phyloP scores from a whole-genome alignment of 306 rosid genomes.

The Comarum palustre region DNA sequence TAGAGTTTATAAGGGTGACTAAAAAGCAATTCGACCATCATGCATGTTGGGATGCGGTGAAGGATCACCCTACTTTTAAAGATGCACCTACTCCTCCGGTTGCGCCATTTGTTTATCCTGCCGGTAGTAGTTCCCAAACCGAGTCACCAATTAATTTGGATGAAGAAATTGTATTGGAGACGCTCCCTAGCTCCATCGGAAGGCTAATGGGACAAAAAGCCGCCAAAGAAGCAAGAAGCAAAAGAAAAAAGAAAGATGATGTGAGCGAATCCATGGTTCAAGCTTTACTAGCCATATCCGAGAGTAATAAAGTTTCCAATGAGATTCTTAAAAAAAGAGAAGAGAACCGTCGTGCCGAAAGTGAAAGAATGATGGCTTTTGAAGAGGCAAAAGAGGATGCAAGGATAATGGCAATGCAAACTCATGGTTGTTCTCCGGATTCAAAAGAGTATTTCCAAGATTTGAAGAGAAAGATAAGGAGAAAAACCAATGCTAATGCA shows the following conservation, averaged over 20 bases:
- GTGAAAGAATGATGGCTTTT: not conserved
- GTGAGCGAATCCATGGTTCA: not conserved
- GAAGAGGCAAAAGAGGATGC: not conserved
- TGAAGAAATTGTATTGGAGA: not conserved
- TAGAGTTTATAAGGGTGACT: not conserved
- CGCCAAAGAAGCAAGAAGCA: not conserved
- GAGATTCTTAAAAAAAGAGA: not conserved
- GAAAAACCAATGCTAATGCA: not conserved
- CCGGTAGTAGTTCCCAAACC: not conserved
- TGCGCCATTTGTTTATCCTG: not conserved
- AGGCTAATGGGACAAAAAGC: not conserved
- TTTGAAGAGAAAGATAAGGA: not conserved
- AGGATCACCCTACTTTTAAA: not conserved
- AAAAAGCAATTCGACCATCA: not conserved
- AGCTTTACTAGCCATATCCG: not conserved
- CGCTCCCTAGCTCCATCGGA: not conserved
- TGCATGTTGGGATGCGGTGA: not conserved
- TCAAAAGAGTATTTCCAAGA: not conserved
- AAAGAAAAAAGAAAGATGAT: no score
- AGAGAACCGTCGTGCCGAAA: not conserved
- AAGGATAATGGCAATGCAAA: not conserved
- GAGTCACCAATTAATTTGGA: not conserved
- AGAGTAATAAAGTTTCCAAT: not conserved
- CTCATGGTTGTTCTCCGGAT: not conserved
- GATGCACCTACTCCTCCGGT: not conserved